Conservation (phyloP, 2,329 filamentous ascomycete species). For the Cordyceps militaris region DNA sequence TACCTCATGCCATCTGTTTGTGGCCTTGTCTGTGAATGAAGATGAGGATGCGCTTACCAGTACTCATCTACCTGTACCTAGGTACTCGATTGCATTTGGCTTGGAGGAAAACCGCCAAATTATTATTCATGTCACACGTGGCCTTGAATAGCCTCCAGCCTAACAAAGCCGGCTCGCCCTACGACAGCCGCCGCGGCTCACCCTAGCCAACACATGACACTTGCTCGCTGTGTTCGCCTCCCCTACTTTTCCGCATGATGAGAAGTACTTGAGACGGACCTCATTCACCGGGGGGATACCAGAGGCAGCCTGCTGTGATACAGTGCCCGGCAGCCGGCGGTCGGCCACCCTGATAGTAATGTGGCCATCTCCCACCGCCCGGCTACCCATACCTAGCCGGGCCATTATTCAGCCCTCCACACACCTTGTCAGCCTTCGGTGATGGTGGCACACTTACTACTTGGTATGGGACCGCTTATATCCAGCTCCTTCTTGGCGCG, state of each 20-base stretch:
- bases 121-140: too few relatives aligned
- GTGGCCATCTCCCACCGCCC: neutral
- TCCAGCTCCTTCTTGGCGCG: neutral
- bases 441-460: neutral
- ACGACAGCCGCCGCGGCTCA: too few relatives aligned
- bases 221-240: neutral
- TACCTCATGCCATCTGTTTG: neutral
- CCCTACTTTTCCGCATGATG: neutral
- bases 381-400: neutral
- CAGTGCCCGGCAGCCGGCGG: neutral
- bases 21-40: neutral
- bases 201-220: too few relatives aligned
- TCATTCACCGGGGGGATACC: neutral
- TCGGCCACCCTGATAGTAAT: neutral
- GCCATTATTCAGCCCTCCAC: neutral
- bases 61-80: too few relatives aligned
- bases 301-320: neutral
- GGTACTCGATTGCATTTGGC: too few relatives aligned
- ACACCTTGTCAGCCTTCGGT: neutral
- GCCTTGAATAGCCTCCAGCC: too few relatives aligned
- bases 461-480: neutral
- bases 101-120: too few relatives aligned
- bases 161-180: too few relatives aligned
- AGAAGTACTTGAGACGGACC: neutral
- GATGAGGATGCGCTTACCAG: neutral